Evolutionary conservation across 2,329 filamentous ascomycete genomes (phyloP), one percentile per base, ranked within the genome.

Genomic region (Colletotrichum shisoi): DNA sequence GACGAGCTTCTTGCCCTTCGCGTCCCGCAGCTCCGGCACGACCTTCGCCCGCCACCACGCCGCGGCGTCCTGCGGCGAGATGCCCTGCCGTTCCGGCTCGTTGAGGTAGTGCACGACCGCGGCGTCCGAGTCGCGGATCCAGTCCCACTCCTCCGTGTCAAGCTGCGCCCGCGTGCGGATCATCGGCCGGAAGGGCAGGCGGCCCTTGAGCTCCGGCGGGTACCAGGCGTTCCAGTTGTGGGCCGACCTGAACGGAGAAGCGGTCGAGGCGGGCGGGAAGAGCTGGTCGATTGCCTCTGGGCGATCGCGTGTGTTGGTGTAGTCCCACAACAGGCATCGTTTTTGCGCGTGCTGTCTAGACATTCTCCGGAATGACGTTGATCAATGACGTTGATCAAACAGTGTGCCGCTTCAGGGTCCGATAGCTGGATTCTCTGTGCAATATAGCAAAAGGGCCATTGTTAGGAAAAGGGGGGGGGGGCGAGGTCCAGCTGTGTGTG

Each of bases 31-130:
- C 44, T 63, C 56, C 62, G 74, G 73, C 57, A 81, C 70, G 67
- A 82, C 76, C 58, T 78, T 74, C 15, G 74, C 70, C 46, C 71
- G 70, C 79, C 79, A 83, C 62, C 76, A 72, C 11, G 76, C 72
- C 7, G 76, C 78, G 9, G 80, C 81, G 59, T 77, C 71, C 63
- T 76, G 70, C 1, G 72, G 71, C 19, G 70, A 74, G 19, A 79
- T 75, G 15, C 75, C 75, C 56, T 73, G 72, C 39, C 79, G 75
- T 66, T 83, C 80, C 7, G 81, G 81, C 71, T 82, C 80, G 70
- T 82, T 82, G 76, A 81, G 79, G 69, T 78, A 82, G 67, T 81
- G 79, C 12, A 82, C 74, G 39, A 81, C 74, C n/a, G 71, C 67
- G 49, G 74, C 70, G 4, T 70, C 68, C 4, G 72, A 65, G 13